Conservation (phyloP, 2,329 filamentous ascomycete species). For the Fusarium scirpi region DNA sequence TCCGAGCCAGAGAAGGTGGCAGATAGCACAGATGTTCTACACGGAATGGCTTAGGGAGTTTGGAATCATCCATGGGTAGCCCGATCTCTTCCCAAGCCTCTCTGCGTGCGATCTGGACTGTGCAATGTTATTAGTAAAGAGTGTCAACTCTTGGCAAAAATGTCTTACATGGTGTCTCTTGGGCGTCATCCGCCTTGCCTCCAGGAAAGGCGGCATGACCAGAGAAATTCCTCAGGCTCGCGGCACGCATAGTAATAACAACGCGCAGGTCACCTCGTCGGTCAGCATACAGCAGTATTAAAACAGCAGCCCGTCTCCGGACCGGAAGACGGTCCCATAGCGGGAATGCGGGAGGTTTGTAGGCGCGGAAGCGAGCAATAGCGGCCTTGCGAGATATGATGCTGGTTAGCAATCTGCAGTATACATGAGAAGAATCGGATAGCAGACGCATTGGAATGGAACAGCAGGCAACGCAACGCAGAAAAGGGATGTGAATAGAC, state of each 20-base stretch:
- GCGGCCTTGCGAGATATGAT: conserved; percentile 60
- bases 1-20: conserved; percentile 79
- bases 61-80: conserved; percentile 76
- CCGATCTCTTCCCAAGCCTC: conserved; percentile 96
- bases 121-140: background rate
- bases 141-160: background rate
- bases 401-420: conserved; percentile 27
- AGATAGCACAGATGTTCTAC: conserved; percentile 91
- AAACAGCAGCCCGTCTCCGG: conserved; percentile 82
- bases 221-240: conserved; percentile 75
- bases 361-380: conserved; percentile 70
- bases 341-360: conserved; percentile 70
- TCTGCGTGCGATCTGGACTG: conserved; percentile 84
- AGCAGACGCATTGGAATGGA: conserved; percentile 30
- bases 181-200: conserved; percentile 72
- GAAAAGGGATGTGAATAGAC: background rate
- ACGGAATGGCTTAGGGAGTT: conserved; percentile 80
- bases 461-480: background rate
- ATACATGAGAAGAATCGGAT: conserved; percentile 9
- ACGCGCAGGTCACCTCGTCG: conserved; percentile 80
- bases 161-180: conserved; percentile 70
- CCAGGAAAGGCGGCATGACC: conserved; percentile 90
- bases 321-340: conserved; percentile 71
- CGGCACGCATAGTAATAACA: conserved; percentile 76
- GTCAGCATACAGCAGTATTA: conserved; percentile 90